Base-by-base conservation (phyloP, 2,329 filamentous ascomycete genomes). In the Cryphonectria japonica region DNA sequence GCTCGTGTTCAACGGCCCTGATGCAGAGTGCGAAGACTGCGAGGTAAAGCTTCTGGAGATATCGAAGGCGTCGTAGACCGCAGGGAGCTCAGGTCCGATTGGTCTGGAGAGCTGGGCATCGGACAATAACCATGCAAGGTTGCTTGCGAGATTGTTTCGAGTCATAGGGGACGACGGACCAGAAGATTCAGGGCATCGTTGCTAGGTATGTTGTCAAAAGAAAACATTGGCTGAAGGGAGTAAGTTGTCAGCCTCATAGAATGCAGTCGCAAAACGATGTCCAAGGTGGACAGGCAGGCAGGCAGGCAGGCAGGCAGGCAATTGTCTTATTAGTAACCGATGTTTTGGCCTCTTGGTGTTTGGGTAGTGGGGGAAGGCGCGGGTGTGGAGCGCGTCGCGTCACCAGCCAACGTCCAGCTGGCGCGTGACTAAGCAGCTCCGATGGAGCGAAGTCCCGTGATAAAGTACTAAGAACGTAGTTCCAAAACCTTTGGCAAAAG, bases 61-160 rank as follows among this genome's bases (percentile, higher is more conserved):
- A 46, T 73, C 72, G 59, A 76, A 76, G 29, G 71, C 73, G 50
- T 78, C 77, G 71, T 75, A 73, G 67, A 74, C 76, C 34, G 77
- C 74, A 54, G 82, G 81, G 54, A 83, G 80, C 73, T 79, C 78
- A 70, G 80, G 78, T 74, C 80, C 81, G 72, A 77, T 78, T 70
- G 80, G 81, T 71, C 66, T 80, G 75, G 79, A 79, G 76, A 80
- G 77, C 70, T 80, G 77, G 75, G 82, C 79, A 78, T 87, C 85
- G 76, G 82, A 82, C 76, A 88, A 77, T 76, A 89, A 82, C 87
- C 87, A 89, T 75, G 85, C 82, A 75, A 89, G 80, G 78, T 89
- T 86, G 77, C 87, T 84, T 75, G 80, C 78, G 72, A 89, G 83
- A 77, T 89, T 89, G 81, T 89, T 88, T 78, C 85, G 86, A 82